Evolutionary conservation across 441 rosid species (phyloP).

Genomic region (Mallotus japonicus): DNA sequence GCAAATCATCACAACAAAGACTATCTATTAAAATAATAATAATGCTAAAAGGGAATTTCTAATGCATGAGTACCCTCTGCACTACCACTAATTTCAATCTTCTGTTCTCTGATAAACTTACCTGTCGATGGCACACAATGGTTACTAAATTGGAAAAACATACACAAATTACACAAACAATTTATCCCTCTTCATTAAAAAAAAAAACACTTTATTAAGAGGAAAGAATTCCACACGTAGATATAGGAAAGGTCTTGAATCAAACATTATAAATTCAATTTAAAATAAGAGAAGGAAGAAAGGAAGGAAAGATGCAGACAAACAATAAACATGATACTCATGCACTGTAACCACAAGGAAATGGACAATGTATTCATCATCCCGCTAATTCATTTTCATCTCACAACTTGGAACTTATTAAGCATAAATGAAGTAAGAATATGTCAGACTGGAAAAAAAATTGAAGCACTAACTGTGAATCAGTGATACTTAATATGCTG

Average conservation of each 20-base stretch:
- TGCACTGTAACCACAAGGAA: background rate
- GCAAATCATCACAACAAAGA: conserved; percentile 3
- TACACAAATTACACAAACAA: background rate
- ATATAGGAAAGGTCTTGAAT: background rate
- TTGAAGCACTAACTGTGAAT: background rate
- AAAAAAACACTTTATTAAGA: background rate
- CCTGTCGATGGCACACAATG: conserved; percentile 10
- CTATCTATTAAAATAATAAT: conserved; percentile 5
- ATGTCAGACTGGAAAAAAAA: background rate
- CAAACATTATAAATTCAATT: background rate
- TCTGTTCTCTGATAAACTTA: conserved; percentile 7
- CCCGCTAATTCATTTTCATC: background rate
- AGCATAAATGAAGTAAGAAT: background rate
- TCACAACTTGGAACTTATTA: background rate
- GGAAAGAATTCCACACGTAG: background rate
- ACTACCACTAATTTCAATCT: conserved; percentile 15
- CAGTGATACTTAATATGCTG: too few species aligned
- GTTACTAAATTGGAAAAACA: background rate
- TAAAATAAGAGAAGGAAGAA: background rate
- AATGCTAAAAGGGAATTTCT: conserved; percentile 12
- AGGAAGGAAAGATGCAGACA: too few species aligned
- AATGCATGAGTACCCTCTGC: conserved; percentile 13
- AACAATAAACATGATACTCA: background rate
- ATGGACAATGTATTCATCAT: background rate
- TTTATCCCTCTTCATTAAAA: background rate